Base-by-base conservation (phyloP, 2,329 filamentous ascomycete species). In the Pseudohalonectria lignicola region DNA sequence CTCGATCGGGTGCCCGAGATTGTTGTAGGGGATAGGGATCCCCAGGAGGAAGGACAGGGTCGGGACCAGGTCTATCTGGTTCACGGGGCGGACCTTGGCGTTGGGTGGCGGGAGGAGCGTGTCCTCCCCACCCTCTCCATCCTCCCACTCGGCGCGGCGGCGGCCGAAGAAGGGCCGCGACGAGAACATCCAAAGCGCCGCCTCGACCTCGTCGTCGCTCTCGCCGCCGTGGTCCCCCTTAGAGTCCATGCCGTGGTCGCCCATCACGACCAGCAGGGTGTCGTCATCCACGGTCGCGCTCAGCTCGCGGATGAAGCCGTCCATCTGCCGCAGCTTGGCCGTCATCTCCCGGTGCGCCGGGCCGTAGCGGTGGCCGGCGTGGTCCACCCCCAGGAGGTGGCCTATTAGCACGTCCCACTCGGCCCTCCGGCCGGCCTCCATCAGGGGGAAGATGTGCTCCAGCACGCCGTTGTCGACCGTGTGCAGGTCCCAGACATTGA, bases 221-320 rank as follows among this genome's bases (percentile, higher is more conserved):
- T 98, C 92, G 39, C 92, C 92, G n/a, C 92, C 92, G 53, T 98
- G 92, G 48, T 98, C 92, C 15, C 92, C 92, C 63, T 98, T 96
- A 43, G 75, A 68, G 57, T 98, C 92, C 92, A 98, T 98, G 10
- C 92, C 92, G 54, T 98, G 92, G 55, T 98, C 92, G n/a, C 92
- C 92, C 86, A 98, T 94, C 12, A 98, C 84, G 16, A 98, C 78
- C 26, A 98, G 66, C 17, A 98, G 66, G 0, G 92, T 98, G 39
- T 86, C 66, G 38, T 95, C 82, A 49, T 94, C 90, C 15, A 98
- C 65, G 4, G 66, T 65, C 1, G 73, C 66, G 3, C 84, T 78
- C 39, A 96, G 67, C 19, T 81, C 70, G 31, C 78, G 74, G 41
- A 96, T 69, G 21, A 94, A 80, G 1, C 56, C 62, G 51, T 98